phyloP scores from a whole-genome alignment of 495 filamentous ascomycete species.

The Friedmanniomyces endolithicus region DNA sequence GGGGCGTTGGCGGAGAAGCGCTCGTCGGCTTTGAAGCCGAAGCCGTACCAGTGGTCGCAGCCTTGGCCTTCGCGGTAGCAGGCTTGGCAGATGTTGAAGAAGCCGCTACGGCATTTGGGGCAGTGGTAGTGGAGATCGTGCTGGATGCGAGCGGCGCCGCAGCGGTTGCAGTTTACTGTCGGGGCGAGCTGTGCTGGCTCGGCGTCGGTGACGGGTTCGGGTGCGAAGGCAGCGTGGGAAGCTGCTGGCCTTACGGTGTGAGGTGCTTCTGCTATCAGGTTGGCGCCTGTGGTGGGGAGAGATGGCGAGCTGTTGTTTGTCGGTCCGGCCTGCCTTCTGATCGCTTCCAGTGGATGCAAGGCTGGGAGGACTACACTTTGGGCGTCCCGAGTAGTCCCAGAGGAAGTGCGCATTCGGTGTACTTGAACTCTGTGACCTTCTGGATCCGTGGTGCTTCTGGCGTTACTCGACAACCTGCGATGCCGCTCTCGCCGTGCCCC shows the following conservation, averaged over 20 bases:
- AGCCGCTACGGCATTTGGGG: conserved; percentile 49
- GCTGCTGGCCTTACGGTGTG: conserved; percentile 5
- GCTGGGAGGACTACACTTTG: not conserved
- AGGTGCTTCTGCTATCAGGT: not conserved
- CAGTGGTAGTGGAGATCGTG: conserved; percentile 77
- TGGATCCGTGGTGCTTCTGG: conserved; percentile 39
- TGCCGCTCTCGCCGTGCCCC: conserved; percentile 12
- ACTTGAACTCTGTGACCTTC: conserved; percentile 6
- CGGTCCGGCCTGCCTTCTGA: conserved; percentile 9
- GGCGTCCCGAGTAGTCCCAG: not conserved
- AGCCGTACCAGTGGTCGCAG: conserved; percentile 69
- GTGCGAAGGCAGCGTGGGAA: conserved; percentile 14
- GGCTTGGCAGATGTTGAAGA: conserved; percentile 61
- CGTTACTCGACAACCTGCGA: conserved; percentile 24
- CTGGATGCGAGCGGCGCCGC: conserved; percentile 54
- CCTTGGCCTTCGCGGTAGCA: conserved; percentile 67
- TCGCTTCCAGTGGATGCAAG: conserved; percentile 2
- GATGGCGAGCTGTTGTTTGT: conserved; percentile 18
- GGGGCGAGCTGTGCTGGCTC: conserved; percentile 41
- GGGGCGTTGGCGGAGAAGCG: conserved; percentile 41
- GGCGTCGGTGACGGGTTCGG: not conserved
- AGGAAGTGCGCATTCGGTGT: conserved; percentile 3
- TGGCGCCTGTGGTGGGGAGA: not conserved
- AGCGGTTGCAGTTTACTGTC: conserved; percentile 56
- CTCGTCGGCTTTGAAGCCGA: conserved; percentile 48